Base-by-base conservation (phyloP, 352 stramenopile species). In the Phytophthora litchii region DNA sequence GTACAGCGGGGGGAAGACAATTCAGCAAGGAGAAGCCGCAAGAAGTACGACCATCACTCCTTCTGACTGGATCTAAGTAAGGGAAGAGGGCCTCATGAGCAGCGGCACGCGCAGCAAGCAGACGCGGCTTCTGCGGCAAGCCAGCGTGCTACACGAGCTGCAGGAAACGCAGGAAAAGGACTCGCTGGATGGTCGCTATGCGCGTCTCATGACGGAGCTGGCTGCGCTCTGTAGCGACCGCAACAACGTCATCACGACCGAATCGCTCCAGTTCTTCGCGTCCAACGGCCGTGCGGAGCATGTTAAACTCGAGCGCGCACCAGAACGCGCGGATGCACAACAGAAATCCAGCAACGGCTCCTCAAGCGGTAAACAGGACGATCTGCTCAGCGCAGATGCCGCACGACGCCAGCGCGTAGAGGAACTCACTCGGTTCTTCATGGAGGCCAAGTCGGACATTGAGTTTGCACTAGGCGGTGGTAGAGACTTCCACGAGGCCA, bases 371-470 rank as follows among this genome's bases (percentile, higher is more conserved):
- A 88, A 90, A 50, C 66, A 86, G 44, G 75, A 92, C 43, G 81
- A 92, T 16, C 55, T 89, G 32, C 67, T 94, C 42, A 88, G 73
- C 52, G 84, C 85, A 4, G 87, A 95, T 51, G 80, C 85, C 3
- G 85, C 83, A 29, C 74, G 87, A 3, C 70, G 84, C 14, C 85
- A 94, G 61, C 83, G 85, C 32, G 87, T 95, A 5, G 87, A 95
- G 63, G 87, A 95, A 52, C 72, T 95, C 29, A 94, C 87, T 43
- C 72, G 87, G 1, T 95, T 95, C 64, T 95, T 95, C 51, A 94
- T 95, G 85, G 87, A 95, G 54, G 83, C 85, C 51, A 95, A 94
- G 55, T 94, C 85, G 19, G 87, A 95, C 51, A 95, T 95, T 52
- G 86, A 95, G 54, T 95, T 95, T 71, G 84, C 84, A 10, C 60